A percentile compares a stretch with the other conserved stretches of the same genome.
Evolutionary conservation across 2,329 filamentous ascomycete genomes (phyloP).

Genomic region (Fusarium xyrophilum): DNA sequence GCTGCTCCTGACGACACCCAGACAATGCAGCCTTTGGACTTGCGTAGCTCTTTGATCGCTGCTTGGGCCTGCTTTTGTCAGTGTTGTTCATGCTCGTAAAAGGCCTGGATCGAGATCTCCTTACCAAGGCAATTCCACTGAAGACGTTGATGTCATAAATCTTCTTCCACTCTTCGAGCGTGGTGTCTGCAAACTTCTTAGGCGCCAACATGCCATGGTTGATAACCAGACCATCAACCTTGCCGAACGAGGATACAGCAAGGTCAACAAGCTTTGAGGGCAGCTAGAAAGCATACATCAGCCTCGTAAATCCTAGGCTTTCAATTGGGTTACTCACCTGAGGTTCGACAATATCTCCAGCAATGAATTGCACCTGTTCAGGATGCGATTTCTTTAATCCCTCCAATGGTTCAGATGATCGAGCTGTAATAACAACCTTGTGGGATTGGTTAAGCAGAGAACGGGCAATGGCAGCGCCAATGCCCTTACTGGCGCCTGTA

Average conservation of each 20-base stretch:
- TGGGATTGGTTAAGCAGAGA: constrained; percentile 61
- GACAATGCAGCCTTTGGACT: constrained; percentile 73
- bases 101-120: constrained; percentile 34
- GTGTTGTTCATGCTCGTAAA: neutral
- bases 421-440: constrained; percentile 65
- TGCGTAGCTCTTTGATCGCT: constrained; percentile 71
- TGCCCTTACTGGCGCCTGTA: constrained; percentile 69
- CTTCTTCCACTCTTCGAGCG: constrained; percentile 75
- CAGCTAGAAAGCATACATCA: constrained; percentile 49
- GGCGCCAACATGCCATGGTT: constrained; percentile 88
- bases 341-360: constrained; percentile 62
- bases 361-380: constrained; percentile 61
- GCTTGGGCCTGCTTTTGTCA: constrained; percentile 67
- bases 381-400: constrained; percentile 57
- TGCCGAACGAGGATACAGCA: constrained; percentile 71
- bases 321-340: constrained; percentile 33
- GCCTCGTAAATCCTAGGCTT: neutral
- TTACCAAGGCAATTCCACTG: constrained; percentile 78
- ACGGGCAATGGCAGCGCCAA: constrained; percentile 63
- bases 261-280: constrained; percentile 68
- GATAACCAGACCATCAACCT: constrained; percentile 80
- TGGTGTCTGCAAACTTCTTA: constrained; percentile 72
- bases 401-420: constrained; percentile 58
- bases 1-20: constrained; percentile 84
- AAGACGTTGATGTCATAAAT: constrained; percentile 88